phyloP scores from a whole-genome alignment of 2,329 filamentous ascomycete genomes.

The Xylaria sp. region DNA sequence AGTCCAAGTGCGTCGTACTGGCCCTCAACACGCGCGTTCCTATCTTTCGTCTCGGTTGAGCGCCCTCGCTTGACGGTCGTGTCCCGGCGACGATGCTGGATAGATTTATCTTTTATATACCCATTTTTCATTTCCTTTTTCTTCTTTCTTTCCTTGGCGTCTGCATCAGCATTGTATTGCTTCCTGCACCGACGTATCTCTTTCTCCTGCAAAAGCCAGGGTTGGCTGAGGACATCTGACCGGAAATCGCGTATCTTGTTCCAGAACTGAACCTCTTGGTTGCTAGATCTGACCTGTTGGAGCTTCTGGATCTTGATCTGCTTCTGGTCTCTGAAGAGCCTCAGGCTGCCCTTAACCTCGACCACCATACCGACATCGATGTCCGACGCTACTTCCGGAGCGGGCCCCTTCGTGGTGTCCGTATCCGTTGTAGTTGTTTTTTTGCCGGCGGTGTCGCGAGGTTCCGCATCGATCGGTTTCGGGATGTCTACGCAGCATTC shows the following conservation, averaged over 20 bases:
- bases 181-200: conserved; percentile 54
- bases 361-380: conserved; percentile 56
- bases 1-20: conserved; percentile 40
- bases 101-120: conserved; percentile 1
- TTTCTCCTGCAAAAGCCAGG: conserved; percentile 57
- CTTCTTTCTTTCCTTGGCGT: conserved; percentile 27
- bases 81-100: not conserved
- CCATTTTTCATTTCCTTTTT: conserved; percentile 23
- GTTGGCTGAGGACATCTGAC: conserved; percentile 50
- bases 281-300: conserved; percentile 51
- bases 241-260: conserved; percentile 55
- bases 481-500: conserved; percentile 45
- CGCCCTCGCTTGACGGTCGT: conserved; percentile 20
- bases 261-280: conserved; percentile 63
- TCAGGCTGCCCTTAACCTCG: conserved; percentile 59
- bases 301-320: conserved; percentile 59
- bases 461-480: conserved; percentile 15
- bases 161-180: conserved; percentile 44
- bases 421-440: conserved; percentile 1
- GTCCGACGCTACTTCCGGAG: conserved; percentile 18
- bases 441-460: not conserved
- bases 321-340: conserved; percentile 49
- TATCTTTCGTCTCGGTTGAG: conserved; percentile 20
- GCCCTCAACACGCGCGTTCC: conserved; percentile 21
- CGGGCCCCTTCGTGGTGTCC: not conserved